Percentiles rank a stretch among this genome's conserved stretches.
Evolutionary conservation across 2,329 filamentous ascomycete genomes (phyloP).

Genomic region (Ciborinia camelliae): DNA sequence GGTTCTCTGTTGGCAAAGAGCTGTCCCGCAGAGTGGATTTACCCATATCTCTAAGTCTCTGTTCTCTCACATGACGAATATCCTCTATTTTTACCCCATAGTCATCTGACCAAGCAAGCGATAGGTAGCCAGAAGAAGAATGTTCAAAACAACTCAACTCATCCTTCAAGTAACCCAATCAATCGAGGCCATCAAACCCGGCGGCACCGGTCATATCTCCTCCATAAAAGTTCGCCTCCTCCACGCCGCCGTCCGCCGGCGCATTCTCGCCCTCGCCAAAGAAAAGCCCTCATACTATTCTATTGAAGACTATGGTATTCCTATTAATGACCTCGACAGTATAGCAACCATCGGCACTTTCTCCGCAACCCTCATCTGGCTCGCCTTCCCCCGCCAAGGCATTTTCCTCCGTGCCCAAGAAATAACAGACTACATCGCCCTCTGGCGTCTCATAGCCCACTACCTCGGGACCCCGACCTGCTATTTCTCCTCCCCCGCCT

Average conservation of each 20-base stretch:
- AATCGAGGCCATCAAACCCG: constrained; percentile 62
- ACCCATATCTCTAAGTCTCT: neutral
- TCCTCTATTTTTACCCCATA: too few relatives aligned
- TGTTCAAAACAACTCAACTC: constrained; percentile 73
- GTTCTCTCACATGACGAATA: neutral
- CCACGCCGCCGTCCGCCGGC: constrained; percentile 63
- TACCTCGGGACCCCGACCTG: constrained; percentile 66
- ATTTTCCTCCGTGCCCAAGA: constrained; percentile 62
- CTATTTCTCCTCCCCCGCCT: constrained; percentile 53
- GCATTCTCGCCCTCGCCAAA: constrained; percentile 59
- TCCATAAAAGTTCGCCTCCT: constrained; percentile 66
- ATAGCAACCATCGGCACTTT: constrained; percentile 71
- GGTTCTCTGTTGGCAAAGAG: neutral
- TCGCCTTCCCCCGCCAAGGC: constrained; percentile 69
- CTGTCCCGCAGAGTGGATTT: neutral
- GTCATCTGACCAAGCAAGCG: neutral
- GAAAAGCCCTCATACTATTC: constrained; percentile 60
- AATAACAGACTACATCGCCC: constrained; percentile 64
- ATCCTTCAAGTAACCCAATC: constrained; percentile 67
- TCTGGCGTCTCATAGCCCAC: constrained; percentile 73
- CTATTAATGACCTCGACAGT: constrained; percentile 73
- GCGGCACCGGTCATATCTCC: constrained; percentile 61
- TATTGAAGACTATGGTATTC: constrained; percentile 55
- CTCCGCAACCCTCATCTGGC: constrained; percentile 63
- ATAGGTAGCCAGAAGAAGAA: constrained; percentile 57